Base-by-base conservation (phyloP, 768 basidiomycete genomes). In the Lactarius quietus region DNA sequence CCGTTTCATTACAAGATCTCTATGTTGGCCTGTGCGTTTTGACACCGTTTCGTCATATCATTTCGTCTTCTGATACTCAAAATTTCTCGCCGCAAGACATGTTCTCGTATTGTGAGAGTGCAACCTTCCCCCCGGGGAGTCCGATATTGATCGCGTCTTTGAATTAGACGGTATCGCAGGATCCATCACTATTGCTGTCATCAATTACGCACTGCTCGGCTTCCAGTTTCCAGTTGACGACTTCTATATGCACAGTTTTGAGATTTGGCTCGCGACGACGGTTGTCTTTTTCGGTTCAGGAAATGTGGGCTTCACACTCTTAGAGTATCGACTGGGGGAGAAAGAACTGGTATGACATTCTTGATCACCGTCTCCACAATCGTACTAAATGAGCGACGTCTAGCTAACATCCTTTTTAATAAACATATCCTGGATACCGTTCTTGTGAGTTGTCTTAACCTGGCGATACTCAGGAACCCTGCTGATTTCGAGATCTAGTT, bases 251-350 rank as follows among this genome's bases (percentile, higher is more conserved):
- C 88, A 87, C 75, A 83, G 83, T 71, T 91, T 90, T 74, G 90
- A 92, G 76, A 88, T 91, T 71, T 91, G 86, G 84, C 81, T 92
- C 39, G 88, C 90, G 38, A 87, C 85, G 15, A 84, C 84, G 1
- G 80, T 89, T n/a, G 88, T 92, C 31, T 92, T 92, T 75, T 86
- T 86, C 75, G 89, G 88, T 2, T 79, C 84, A 26, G 90, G 90
- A 1, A 92, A 84, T 62, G 68, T 90, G 17, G 88, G 87, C 17
- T 90, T 86, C 74, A 83, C 88, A 17, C 74, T 91, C 28, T 74
- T 92, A 60, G 88, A 90, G 74, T 91, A 92, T 73, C 82, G 90
- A 26, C 76, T 91, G 3, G 89, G 89, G 35, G 72, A 77, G 63
- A 72, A 73, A 66, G 61, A 69, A 6, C 59, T 79, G 57, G 70